These are phyloP conservation scores for Spongiforma sp. DNA, from an alignment of 1,284 basidiomycete genomes.

Conservation along the genomic window DNA sequence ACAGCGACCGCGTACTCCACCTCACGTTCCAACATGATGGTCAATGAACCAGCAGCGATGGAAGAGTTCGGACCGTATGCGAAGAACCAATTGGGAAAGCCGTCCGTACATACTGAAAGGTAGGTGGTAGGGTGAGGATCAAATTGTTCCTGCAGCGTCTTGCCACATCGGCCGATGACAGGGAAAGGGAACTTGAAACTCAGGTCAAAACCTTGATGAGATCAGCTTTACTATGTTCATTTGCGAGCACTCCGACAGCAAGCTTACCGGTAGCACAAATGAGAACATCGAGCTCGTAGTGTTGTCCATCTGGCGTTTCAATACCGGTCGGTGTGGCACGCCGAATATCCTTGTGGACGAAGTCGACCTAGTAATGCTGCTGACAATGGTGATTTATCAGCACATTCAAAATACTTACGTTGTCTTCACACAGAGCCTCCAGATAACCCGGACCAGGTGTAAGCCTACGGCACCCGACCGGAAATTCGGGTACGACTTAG, in stretches of 20 bases:
- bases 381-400: background rate
- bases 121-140: constrained; percentile 60
- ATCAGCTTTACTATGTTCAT: background rate
- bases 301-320: constrained; percentile 56
- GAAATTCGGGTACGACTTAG: constrained; percentile 62
- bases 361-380: constrained; percentile 54
- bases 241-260: too few species aligned
- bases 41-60: constrained; percentile 33
- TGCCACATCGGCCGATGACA: constrained; percentile 55
- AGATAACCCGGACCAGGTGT: constrained; percentile 73
- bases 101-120: constrained; percentile 57
- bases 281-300: constrained; percentile 61
- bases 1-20: constrained; percentile 58
- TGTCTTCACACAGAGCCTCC: constrained; percentile 44
- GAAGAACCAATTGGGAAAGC: constrained; percentile 68
- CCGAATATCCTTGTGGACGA: constrained; percentile 55
- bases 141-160: constrained; percentile 54
- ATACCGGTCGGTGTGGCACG: constrained; percentile 58
- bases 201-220: constrained; percentile 53
- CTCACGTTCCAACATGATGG: constrained; percentile 59
- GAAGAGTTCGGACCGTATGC: constrained; percentile 59
- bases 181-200: constrained; percentile 55
- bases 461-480: constrained; percentile 60
- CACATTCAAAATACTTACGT: constrained; percentile 27
- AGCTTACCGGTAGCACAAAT: constrained; percentile 58